Conservation (phyloP, 2,329 filamentous ascomycete genomes). For the Epicoccum sorghinum region DNA sequence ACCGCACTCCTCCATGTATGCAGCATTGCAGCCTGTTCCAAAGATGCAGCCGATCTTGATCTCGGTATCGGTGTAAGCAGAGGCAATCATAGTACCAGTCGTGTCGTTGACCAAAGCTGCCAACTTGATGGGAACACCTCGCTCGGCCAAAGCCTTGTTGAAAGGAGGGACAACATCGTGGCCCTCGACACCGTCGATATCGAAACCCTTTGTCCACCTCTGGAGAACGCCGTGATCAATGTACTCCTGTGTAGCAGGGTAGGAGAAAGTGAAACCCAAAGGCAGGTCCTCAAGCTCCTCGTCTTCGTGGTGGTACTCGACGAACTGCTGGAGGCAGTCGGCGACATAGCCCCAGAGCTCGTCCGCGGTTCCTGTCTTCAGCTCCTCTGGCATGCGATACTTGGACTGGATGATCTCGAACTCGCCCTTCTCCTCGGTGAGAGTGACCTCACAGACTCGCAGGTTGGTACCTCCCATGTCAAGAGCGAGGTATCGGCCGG, state of each 20-base stretch:
- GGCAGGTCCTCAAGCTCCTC: slow-evolving; percentile 70
- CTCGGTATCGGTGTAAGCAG: slow-evolving; percentile 89
- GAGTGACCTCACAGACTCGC: slow-evolving; percentile 89
- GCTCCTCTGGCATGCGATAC: slow-evolving; percentile 91
- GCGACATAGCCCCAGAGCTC: slow-evolving; percentile 96
- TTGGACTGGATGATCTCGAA: slow-evolving; percentile 97
- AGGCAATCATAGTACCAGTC: slow-evolving; percentile 94
- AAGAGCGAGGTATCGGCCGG: slow-evolving; percentile 84
- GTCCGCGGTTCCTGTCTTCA: slow-evolving; percentile 84
- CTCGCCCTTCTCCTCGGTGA: slow-evolving; percentile 86
- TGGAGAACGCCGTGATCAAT: slow-evolving; percentile 93
- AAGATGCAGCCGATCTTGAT: slow-evolving; percentile 99
- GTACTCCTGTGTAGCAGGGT: slow-evolving; percentile 90
- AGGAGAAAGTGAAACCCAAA: slow-evolving; percentile 96
- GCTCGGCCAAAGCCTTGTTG: slow-evolving; percentile 75
- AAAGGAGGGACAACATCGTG: slow-evolving; percentile 90
- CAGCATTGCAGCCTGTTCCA: slow-evolving; percentile 96
- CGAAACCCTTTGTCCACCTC: slow-evolving; percentile 97
- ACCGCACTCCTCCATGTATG: slow-evolving; percentile 94
- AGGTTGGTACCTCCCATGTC: slow-evolving; percentile 98
- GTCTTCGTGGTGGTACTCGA: slow-evolving; percentile 80
- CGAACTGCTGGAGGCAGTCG: slow-evolving; percentile 90
- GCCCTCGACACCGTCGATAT: slow-evolving; percentile 90
- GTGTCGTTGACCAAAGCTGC: slow-evolving; percentile 97
- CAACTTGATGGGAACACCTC: slow-evolving; percentile 87